Evolutionary conservation across 495 filamentous ascomycete genomes (phyloP), one percentile per base, ranked within the genome.

Genomic region (Talaromyces stipitatus): DNA sequence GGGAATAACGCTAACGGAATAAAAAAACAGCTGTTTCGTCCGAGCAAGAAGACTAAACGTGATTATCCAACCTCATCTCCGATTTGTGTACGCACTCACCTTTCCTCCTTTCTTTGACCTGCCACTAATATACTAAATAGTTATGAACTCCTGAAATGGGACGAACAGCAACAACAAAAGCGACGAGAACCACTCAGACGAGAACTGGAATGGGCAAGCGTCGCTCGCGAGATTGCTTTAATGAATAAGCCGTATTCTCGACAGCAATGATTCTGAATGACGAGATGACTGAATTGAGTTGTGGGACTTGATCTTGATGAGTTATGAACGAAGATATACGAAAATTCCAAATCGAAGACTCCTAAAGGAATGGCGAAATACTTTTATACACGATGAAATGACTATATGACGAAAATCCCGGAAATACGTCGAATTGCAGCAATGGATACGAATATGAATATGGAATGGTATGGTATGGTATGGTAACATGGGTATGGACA

Each of bases 211-310:
- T 98, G 94, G 94, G 76, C 82, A 7, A 89, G 87, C 47, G 85
- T 97, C 60, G 83, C 90, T 4, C 79, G 91, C 27, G 94, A 97
- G 75, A 88, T 98, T 56, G 92, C 94, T 1, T 77, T 89, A 20
- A 92, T 98, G 90, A 98, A 98, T 68, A 87, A 87, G 60, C 94
- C 94, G n/a, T 97, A 97, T 71, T 78, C 81, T 3, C 74, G 78
- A 33, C 27, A 52, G 46, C 66, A 59, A 60, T 38, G 54, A 12
- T 29, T 27, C 11, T 3, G 22, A 30, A 1, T 47, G 43, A 50
- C n/a, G 32, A 36, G 11, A 4, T 32, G 32, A 47, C 30, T 51
- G 26, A 45, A n/a, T 20, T 16, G 46, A 50, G 28, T 48, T n/a
- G 20, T 41, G 32, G 32, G 4, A 1, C 5, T 20, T 46, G 38